Conservation (phyloP, 768 basidiomycete species). For the Clitopilus passeckerianus region DNA sequence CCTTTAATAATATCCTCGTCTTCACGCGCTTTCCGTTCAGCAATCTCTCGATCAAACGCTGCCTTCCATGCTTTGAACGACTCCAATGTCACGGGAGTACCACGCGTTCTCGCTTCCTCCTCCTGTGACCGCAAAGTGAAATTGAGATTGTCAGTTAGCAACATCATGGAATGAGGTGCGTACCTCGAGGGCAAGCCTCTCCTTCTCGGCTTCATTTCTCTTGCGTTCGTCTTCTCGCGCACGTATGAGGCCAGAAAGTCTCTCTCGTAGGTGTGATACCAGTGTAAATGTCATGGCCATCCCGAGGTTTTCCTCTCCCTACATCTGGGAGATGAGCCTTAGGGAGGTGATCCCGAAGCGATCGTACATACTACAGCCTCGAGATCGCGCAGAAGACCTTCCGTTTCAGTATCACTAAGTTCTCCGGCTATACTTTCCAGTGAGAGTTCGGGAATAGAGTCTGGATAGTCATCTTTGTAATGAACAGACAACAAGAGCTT, state of each 20-base stretch:
- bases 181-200: constrained; percentile 75
- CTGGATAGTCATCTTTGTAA: constrained; percentile 83
- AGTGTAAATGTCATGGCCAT: constrained; percentile 99
- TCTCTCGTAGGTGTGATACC: constrained; percentile 79
- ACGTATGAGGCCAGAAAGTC: constrained; percentile 59
- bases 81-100: constrained; percentile 85
- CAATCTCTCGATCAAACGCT: constrained; percentile 72
- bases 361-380: constrained; percentile 45
- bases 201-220: constrained; percentile 67
- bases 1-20: constrained; percentile 74
- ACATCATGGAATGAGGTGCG: constrained; percentile 5
- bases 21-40: constrained; percentile 51
- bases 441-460: constrained; percentile 69
- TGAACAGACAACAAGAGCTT: constrained; percentile 65
- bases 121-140: constrained; percentile 42
- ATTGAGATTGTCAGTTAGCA: background rate
- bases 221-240: constrained; percentile 50
- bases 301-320: constrained; percentile 85
- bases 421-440: constrained; percentile 58
- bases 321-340: constrained; percentile 5
- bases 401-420: constrained; percentile 53
- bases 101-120: constrained; percentile 81
- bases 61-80: constrained; percentile 80
- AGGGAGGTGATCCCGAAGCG: constrained; percentile 1
- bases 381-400: constrained; percentile 51